Evolutionary conservation across 2,329 filamentous ascomycete species (phyloP).

Genomic region (Aspergillus transmontanensis): DNA sequence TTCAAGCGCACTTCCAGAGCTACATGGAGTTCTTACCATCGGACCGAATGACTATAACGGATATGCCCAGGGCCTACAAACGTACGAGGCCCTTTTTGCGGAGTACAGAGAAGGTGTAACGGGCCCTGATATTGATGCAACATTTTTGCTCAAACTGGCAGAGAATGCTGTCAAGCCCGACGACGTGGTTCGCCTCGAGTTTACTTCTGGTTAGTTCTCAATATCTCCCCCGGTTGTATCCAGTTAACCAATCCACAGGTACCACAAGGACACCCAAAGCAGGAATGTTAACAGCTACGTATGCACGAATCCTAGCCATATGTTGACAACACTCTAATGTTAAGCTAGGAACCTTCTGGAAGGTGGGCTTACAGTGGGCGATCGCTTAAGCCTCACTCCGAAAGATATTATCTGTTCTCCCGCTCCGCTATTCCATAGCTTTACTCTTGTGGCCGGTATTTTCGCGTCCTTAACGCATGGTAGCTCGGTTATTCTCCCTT

Average conservation of each 20-base stretch:
- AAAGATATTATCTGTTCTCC: conserved; percentile 72
- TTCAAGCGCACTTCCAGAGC: background rate
- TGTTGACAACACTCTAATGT: accelerated
- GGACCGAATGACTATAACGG: background rate
- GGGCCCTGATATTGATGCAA: background rate
- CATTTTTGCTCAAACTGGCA: background rate
- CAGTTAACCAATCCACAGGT: background rate
- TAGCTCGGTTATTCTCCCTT: conserved; percentile 72
- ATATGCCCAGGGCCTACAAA: background rate
- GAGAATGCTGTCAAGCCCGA: background rate
- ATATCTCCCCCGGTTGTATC: too few species aligned
- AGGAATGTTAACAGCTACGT: background rate
- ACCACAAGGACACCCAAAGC: background rate
- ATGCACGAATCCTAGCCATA: background rate
- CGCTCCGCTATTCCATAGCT: conserved; percentile 65
- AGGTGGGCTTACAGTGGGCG: conserved; percentile 80
- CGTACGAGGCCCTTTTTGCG: background rate
- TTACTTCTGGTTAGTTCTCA: background rate
- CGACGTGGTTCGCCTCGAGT: background rate
- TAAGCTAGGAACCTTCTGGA: conserved; percentile 52
- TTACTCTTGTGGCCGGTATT: conserved; percentile 41
- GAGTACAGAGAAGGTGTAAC: background rate
- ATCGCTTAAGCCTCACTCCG: conserved; percentile 65
- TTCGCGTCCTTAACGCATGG: conserved; percentile 43
- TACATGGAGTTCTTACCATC: background rate